Evolutionary conservation across 345 rosid genomes (phyloP), one percentile per base, ranked within the genome.

Genomic region (Leavenworthia alabamica): DNA sequence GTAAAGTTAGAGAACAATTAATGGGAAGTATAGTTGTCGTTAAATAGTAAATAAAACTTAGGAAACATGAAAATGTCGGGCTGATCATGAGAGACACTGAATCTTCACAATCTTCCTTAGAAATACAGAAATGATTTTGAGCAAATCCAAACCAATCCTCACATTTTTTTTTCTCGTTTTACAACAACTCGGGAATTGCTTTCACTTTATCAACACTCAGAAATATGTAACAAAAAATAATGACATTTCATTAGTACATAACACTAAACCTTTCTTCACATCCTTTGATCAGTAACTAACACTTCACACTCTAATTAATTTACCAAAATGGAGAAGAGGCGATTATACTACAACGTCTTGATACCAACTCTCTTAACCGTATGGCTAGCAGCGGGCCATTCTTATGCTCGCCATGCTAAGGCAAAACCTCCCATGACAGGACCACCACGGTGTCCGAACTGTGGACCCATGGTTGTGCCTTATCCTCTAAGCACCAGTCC

Each of bases 391-490:
- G 8, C 17, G 0, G 17, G 57, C 6, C 64, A 28, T 8, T 29
- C 70, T 15, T 48, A 44, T 37, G 75, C 56, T 3, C 62, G 68
- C n/a, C 61, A 61, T 3, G 42, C 73, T 8, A 69, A 69, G 49
- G 46, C 52, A 23, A 68, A 68, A 6, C 62, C 17, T 26, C 49
- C 62, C 3, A 19, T 53, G 62, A 50, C 42, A 13, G 56, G 56
- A 33, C 68, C 70, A 55, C 71, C 60, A 22, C 62, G 68, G 7
- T 78, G 82, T 37, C 56, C 67, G 0, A 71, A 72, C 53, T 78
- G 82, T 23, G 83, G 86, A 32, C 60, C 49, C 1, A 32, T 66
- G 61, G 75, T 53, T 57, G 78, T 77, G 11, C 82, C 80, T 11
- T 75, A 73, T 54, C 82, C 80, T 1, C 60, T 79, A 19, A 79